A percentile compares a stretch with the other conserved stretches of the same genome.
phyloP scores from a whole-genome alignment of 2,329 filamentous ascomycete genomes.

The Endocalyx cinctus region DNA sequence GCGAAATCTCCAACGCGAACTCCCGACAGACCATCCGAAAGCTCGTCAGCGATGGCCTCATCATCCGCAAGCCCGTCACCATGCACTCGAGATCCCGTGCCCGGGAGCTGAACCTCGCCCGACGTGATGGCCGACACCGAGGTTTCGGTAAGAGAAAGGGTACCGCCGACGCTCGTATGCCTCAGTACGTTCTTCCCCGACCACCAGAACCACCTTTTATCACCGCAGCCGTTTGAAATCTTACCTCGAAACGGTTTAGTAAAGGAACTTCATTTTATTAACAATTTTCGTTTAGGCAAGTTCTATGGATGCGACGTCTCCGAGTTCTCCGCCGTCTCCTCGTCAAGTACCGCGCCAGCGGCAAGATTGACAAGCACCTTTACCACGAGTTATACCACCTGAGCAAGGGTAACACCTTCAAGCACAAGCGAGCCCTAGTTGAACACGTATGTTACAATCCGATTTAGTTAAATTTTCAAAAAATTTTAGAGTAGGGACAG shows the following conservation, averaged over 20 bases:
- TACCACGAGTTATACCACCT: constrained; percentile 99
- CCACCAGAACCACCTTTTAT: not conserved
- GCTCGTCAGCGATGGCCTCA: constrained; percentile 98
- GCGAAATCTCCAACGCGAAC: constrained; percentile 99
- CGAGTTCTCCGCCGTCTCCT: constrained; percentile 98
- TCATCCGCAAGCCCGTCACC: constrained; percentile 99
- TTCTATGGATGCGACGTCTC: constrained; percentile 99
- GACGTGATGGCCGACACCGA: constrained; percentile 94
- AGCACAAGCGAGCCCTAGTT: constrained; percentile 99
- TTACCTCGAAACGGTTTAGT: too few species aligned
- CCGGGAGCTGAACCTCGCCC: constrained; percentile 88
- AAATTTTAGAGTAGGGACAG: too few species aligned
- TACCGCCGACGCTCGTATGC: constrained; percentile 99
- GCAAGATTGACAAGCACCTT: constrained; percentile 99
- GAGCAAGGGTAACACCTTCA: constrained; percentile 99
- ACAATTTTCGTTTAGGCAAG: constrained; percentile 61
- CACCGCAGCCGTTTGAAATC: too few species aligned
- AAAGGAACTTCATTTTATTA: too few species aligned
- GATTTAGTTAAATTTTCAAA: too few species aligned
- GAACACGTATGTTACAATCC: constrained; percentile 99
- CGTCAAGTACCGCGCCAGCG: constrained; percentile 98
- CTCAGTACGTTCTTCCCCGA: constrained; percentile 62
- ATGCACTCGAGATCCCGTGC: constrained; percentile 99
- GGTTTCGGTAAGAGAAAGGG: constrained; percentile 99
- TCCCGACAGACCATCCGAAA: constrained; percentile 99